phyloP scores from a whole-genome alignment of 2,329 filamentous ascomycete genomes.

The Colletotrichum sp. region DNA sequence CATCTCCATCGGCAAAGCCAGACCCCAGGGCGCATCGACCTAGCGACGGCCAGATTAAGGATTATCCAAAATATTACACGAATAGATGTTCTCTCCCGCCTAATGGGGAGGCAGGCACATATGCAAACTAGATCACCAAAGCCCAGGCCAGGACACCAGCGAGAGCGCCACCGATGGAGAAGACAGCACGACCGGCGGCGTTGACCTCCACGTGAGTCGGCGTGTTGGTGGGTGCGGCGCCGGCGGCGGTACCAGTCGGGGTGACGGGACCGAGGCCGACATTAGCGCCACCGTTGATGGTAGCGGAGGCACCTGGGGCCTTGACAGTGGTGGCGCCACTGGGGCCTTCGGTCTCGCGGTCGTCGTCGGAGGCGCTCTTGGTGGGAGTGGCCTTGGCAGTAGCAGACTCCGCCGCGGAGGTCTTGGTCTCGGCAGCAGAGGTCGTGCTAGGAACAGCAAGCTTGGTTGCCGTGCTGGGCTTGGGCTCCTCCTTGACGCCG shows the following conservation, averaged over 20 bases:
- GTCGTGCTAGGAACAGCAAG: background rate
- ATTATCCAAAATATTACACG: constrained; percentile 7
- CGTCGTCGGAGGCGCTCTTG: background rate
- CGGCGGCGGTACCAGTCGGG: background rate
- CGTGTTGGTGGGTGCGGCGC: background rate
- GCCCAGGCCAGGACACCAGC: background rate
- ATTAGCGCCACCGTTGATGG: constrained; percentile 4
- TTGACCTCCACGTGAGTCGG: constrained; percentile 3
- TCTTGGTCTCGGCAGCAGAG: background rate
- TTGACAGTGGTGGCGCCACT: background rate
- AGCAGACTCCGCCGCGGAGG: background rate
- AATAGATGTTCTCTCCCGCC: background rate
- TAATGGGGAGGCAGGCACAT: background rate
- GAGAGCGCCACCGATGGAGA: background rate
- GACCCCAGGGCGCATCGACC: background rate
- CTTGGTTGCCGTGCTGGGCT: background rate
- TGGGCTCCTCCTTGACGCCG: constrained; percentile 8
- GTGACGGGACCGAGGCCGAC: background rate
- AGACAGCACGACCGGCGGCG: constrained; percentile 1
- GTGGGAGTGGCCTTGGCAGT: background rate
- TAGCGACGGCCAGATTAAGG: background rate
- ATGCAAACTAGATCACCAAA: background rate
- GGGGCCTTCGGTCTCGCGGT: background rate
- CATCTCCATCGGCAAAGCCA: background rate
- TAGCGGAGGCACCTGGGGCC: background rate